Evolutionary conservation across 2,329 filamentous ascomycete genomes (phyloP).

Genomic region (Emericellopsis atlantica): DNA sequence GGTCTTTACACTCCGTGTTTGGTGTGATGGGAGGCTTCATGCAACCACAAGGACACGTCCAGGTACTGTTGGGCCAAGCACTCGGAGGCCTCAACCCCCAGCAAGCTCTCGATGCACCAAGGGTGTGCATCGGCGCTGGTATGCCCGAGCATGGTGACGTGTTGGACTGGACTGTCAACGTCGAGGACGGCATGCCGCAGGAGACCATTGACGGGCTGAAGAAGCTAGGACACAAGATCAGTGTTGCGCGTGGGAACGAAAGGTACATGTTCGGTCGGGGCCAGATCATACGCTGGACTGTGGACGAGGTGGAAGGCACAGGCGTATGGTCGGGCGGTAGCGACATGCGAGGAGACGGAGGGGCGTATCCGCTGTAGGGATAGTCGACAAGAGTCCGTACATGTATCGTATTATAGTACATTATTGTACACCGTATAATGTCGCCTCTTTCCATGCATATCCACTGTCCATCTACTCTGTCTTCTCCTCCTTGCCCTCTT

Average conservation of each 20-base stretch:
- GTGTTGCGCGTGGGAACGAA: constrained; percentile 51
- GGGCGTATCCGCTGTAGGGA: constrained; percentile 37
- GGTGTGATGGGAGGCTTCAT: constrained; percentile 98
- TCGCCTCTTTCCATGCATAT: too few relatives aligned
- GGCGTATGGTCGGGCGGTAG: constrained; percentile 80
- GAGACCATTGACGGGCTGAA: constrained; percentile 55
- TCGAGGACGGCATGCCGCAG: constrained; percentile 71
- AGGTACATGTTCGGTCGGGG: constrained; percentile 72
- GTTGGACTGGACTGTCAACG: constrained; percentile 52
- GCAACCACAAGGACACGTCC: constrained; percentile 94
- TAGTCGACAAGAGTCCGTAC: neutral
- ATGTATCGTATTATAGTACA: constrained; percentile 5
- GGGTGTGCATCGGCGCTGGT: constrained; percentile 75
- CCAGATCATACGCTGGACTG: constrained; percentile 69
- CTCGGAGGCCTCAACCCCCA: constrained; percentile 75
- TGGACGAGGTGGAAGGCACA: constrained; percentile 55
- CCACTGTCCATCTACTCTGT: neutral
- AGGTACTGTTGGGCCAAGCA: constrained; percentile 82
- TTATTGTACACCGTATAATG: constrained; percentile 10
- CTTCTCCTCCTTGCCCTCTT: constrained; percentile 19
- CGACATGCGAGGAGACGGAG: constrained; percentile 77
- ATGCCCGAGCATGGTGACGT: constrained; percentile 49
- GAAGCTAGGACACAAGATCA: constrained; percentile 59
- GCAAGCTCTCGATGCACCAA: constrained; percentile 76
- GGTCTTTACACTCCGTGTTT: constrained; percentile 70